Conservation (phyloP, 1,284 basidiomycete genomes). For the Microbotryum saponariae region DNA sequence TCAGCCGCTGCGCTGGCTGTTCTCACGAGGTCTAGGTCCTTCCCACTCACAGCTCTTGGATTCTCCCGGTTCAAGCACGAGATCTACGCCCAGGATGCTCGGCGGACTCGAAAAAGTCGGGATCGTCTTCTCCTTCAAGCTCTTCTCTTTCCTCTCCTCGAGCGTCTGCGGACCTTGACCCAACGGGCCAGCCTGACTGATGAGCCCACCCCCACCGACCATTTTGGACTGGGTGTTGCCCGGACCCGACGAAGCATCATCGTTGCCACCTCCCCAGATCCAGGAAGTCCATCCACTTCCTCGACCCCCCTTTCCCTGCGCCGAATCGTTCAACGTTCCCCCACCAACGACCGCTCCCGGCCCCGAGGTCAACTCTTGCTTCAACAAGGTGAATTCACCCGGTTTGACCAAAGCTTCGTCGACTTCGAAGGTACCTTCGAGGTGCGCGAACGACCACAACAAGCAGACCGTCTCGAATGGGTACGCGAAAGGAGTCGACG, state of each 20-base stretch:
- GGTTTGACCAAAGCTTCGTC: constrained; percentile 44
- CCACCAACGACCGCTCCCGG: constrained; percentile 30
- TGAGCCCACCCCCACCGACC: constrained; percentile 41
- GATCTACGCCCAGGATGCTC: constrained; percentile 73
- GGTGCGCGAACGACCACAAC: constrained; percentile 78
- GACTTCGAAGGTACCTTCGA: constrained; percentile 59
- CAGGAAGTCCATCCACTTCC: constrained; percentile 41
- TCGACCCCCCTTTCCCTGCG: constrained; percentile 39
- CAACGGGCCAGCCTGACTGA: background rate
- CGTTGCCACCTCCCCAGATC: constrained; percentile 50
- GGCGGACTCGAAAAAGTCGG: constrained; percentile 75
- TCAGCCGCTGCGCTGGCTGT: background rate
- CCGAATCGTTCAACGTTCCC: constrained; percentile 46
- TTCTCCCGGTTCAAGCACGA: constrained; percentile 67
- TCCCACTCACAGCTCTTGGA: constrained; percentile 62
- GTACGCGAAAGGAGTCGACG: constrained; percentile 11
- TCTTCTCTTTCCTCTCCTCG: constrained; percentile 47
- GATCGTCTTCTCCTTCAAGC: constrained; percentile 56
- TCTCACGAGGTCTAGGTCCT: background rate
- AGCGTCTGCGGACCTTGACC: constrained; percentile 37
- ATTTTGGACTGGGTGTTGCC: background rate
- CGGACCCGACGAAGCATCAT: constrained; percentile 44
- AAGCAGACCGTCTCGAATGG: constrained; percentile 55
- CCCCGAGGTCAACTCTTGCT: constrained; percentile 38
- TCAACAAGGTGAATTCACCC: constrained; percentile 42